These are phyloP conservation scores for Stagonosporopsis rhizophila DNA, from an alignment of 2,329 filamentous ascomycete genomes.

Conservation along the genomic window DNA sequence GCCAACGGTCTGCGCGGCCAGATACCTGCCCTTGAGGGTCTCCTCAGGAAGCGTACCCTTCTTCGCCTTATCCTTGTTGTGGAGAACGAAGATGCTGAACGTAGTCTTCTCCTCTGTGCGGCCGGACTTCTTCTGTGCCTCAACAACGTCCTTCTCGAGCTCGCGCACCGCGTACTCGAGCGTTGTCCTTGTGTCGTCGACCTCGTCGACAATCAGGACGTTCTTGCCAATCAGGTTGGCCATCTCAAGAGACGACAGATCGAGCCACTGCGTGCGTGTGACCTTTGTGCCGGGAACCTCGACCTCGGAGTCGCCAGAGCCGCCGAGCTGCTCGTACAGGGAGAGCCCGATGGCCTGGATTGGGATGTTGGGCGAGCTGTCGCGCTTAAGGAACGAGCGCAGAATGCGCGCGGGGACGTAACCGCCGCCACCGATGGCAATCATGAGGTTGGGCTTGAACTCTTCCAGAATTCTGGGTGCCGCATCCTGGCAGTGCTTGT, in stretches of 20 bases:
- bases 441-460: conserved; percentile 94
- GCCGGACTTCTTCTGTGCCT: conserved; percentile 76
- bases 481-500: conserved; percentile 93
- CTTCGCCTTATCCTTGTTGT: conserved; percentile 98
- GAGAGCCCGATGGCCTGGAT: conserved; percentile 99
- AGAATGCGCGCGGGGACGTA: conserved; percentile 97
- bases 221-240: conserved; percentile 88
- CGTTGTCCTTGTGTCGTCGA: conserved; percentile 93
- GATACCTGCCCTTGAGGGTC: conserved; percentile 79
- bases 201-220: conserved; percentile 92
- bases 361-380: conserved; percentile 89
- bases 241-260: conserved; percentile 86
- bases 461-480: conserved; percentile 81
- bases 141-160: conserved; percentile 91
- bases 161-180: conserved; percentile 93
- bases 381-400: conserved; percentile 90
- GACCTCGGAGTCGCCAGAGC: conserved; percentile 66
- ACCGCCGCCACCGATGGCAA: conserved; percentile 96
- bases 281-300: conserved; percentile 92
- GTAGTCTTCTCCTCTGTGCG: conserved; percentile 75
- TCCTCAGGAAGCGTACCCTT: conserved; percentile 83
- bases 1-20: conserved; percentile 85
- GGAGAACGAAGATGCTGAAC: conserved; percentile 94
- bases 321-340: conserved; percentile 85
- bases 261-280: conserved; percentile 97